These are phyloP conservation scores for Linum tenue DNA, from an alignment of 345 rosid species.

Conservation along the genomic window DNA sequence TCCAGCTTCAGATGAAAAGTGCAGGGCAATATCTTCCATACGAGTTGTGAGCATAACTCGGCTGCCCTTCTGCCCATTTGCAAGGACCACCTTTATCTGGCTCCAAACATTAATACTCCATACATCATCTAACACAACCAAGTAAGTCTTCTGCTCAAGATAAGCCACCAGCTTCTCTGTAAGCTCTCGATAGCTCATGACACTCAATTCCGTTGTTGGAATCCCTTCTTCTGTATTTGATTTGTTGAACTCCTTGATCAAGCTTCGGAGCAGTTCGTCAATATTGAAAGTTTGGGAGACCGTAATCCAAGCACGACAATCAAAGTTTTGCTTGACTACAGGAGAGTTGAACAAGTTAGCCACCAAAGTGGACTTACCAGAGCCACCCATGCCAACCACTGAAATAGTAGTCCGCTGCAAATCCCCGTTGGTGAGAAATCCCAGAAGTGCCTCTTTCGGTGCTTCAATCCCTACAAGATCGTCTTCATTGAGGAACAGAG, in stretches of 20 bases:
- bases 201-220: slow-evolving; percentile 17
- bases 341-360: slow-evolving; percentile 10
- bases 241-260: slow-evolving; percentile 28
- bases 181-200: slow-evolving; percentile 22
- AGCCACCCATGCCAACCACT: slow-evolving; percentile 25
- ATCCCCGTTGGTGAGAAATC: slow-evolving; percentile 10
- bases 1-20: slow-evolving; percentile 15
- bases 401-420: slow-evolving; percentile 4
- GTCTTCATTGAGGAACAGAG: slow-evolving; percentile 23
- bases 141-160: slow-evolving; percentile 23
- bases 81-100: slow-evolving; percentile 25
- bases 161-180: slow-evolving; percentile 23
- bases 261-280: slow-evolving; percentile 28
- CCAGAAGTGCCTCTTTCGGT: slow-evolving; percentile 15
- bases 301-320: slow-evolving; percentile 9
- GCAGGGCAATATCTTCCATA: slow-evolving; percentile 14
- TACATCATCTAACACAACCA: slow-evolving; percentile 24
- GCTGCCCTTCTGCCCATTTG: slow-evolving; percentile 23
- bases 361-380: slow-evolving; percentile 19
- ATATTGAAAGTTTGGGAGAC: slow-evolving; percentile 24
- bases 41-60: slow-evolving; percentile 30
- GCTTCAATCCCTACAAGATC: slow-evolving; percentile 34
- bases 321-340: slow-evolving; percentile 13
- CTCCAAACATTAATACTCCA: slow-evolving; percentile 25
- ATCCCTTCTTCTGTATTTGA: slow-evolving; percentile 13